Evolutionary conservation across 2,329 filamentous ascomycete genomes (phyloP).

Genomic region (Albophoma yamanashiensis): DNA sequence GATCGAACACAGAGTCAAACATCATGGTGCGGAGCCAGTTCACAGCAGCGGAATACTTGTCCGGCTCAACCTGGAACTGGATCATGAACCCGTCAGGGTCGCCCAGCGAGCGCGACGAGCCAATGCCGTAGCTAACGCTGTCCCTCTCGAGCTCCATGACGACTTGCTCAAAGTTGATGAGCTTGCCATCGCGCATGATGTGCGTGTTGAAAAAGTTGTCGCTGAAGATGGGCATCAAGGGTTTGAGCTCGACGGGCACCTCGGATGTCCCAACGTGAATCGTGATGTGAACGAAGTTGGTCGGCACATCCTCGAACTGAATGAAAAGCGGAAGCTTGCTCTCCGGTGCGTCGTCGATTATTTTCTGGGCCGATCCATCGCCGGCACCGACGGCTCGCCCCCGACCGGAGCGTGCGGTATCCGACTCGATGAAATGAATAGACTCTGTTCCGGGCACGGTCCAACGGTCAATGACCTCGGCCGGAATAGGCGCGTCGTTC

Average conservation of each 20-base stretch:
- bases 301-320: constrained; percentile 93
- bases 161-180: constrained; percentile 80
- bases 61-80: constrained; percentile 74
- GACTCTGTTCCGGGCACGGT: constrained; percentile 76
- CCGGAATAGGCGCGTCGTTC: constrained; percentile 81
- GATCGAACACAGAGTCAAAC: constrained; percentile 82
- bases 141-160: constrained; percentile 86
- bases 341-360: constrained; percentile 58
- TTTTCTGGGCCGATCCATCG: constrained; percentile 60
- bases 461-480: constrained; percentile 70
- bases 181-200: constrained; percentile 63
- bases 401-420: constrained; percentile 70
- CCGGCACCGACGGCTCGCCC: constrained; percentile 60
- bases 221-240: constrained; percentile 72
- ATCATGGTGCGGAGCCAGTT: constrained; percentile 79
- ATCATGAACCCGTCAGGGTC: constrained; percentile 76
- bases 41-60: constrained; percentile 76
- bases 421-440: constrained; percentile 88
- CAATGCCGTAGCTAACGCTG: constrained; percentile 73
- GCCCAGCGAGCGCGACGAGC: constrained; percentile 55
- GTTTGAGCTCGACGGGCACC: constrained; percentile 73
- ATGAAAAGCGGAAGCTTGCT: constrained; percentile 69
- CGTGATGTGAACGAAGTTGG: constrained; percentile 81
- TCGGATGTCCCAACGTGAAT: constrained; percentile 69
- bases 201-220: constrained; percentile 95